Evolutionary conservation across 768 basidiomycete genomes (phyloP).

Genomic region (Boletus rubropictus): DNA sequence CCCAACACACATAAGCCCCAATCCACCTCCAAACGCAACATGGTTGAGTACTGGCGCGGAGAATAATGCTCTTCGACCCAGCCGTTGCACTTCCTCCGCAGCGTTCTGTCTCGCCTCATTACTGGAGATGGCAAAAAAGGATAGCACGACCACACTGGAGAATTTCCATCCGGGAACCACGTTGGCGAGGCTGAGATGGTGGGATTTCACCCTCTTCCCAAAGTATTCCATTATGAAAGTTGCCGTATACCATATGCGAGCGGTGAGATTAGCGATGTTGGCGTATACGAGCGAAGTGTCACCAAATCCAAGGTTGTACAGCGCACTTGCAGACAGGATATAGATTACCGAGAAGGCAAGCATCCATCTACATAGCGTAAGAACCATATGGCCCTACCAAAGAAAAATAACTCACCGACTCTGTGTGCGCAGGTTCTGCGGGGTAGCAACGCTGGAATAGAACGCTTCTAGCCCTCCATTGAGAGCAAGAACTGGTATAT

Average conservation of each 20-base stretch:
- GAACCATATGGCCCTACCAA: neutral
- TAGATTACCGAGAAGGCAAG: conserved; percentile 68
- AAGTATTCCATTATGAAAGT: conserved; percentile 49
- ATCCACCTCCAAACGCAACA: conserved; percentile 21
- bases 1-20: conserved; percentile 24
- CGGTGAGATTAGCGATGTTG: conserved; percentile 62
- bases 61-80: conserved; percentile 20
- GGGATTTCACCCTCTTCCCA: conserved; percentile 13
- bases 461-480: conserved; percentile 94
- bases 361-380: conserved; percentile 54
- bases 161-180: conserved; percentile 28
- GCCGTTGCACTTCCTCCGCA: conserved; percentile 7
- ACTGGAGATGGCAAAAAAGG: conserved; percentile 18
- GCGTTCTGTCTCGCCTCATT: conserved; percentile 16
- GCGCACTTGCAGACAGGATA: conserved; percentile 43
- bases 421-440: conserved; percentile 62
- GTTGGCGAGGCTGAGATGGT: conserved; percentile 11
- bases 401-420: conserved; percentile 42
- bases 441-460: conserved; percentile 69
- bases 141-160: conserved; percentile 17
- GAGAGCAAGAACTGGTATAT: conserved; percentile 82
- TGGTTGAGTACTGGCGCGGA: conserved; percentile 19
- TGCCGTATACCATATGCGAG: conserved; percentile 57
- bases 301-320: conserved; percentile 47
- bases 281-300: conserved; percentile 72